Evolutionary conservation across 2,329 filamentous ascomycete genomes (phyloP).

Genomic region (Cladophialophora bantiana): DNA sequence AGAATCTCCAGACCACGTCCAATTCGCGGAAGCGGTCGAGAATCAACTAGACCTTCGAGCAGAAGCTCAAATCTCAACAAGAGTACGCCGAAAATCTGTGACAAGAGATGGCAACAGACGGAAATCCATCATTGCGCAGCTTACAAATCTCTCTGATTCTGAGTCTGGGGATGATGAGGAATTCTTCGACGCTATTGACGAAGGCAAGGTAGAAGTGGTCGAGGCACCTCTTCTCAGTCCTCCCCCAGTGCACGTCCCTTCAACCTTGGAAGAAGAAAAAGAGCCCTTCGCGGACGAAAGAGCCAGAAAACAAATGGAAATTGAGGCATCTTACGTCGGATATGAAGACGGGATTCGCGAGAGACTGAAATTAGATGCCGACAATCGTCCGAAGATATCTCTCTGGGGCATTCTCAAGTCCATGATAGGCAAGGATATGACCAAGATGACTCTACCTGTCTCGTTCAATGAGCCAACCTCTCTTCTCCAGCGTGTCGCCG

Average conservation of each 20-base stretch:
- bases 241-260: slow-evolving; percentile 41
- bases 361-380: slow-evolving; percentile 84
- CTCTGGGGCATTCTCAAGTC: slow-evolving; percentile 98
- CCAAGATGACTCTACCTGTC: slow-evolving; percentile 97
- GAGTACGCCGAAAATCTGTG: slow-evolving; percentile 34
- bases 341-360: slow-evolving; percentile 88
- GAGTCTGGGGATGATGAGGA: slow-evolving; percentile 87
- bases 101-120: slow-evolving; percentile 58
- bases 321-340: slow-evolving; percentile 80
- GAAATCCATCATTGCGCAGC: slow-evolving; percentile 72
- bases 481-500: slow-evolving; percentile 88
- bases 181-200: slow-evolving; percentile 96
- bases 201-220: slow-evolving; percentile 84
- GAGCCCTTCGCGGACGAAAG: slow-evolving; percentile 54
- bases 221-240: slow-evolving; percentile 55
- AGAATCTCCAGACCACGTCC: slow-evolving; percentile 33
- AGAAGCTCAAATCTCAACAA: slow-evolving; percentile 42
- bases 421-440: slow-evolving; percentile 99
- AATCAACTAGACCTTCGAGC: slow-evolving; percentile 48
- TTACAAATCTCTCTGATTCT: slow-evolving; percentile 74
- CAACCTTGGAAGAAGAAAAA: slow-evolving; percentile 50
- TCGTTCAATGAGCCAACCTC: slow-evolving; percentile 99
- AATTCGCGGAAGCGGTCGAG: slow-evolving; percentile 48
- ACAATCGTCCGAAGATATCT: slow-evolving; percentile 90
- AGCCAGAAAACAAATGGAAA: slow-evolving; percentile 64